Evolutionary conservation across 2,329 filamentous ascomycete genomes (phyloP).

Genomic region (Fusarium multiceps): DNA sequence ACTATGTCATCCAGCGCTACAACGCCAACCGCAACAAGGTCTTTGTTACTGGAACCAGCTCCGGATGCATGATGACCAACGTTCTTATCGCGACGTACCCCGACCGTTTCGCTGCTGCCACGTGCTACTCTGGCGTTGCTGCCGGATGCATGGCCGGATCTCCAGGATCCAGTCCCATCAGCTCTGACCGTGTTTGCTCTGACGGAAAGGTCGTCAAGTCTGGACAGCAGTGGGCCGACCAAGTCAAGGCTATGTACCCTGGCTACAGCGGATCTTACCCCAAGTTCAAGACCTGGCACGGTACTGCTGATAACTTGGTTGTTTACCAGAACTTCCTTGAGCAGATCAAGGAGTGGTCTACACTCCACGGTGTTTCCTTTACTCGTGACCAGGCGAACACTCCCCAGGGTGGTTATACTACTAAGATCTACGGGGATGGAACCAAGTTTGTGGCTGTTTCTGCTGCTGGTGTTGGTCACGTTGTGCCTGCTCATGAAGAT

Average conservation of each 20-base stretch:
- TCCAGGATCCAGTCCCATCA: conserved; percentile 50
- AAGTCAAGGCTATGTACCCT: conserved; percentile 61
- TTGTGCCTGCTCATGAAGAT: neutral
- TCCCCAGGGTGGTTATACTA: neutral
- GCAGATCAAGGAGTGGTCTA: conserved; percentile 64
- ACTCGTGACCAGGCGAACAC: neutral
- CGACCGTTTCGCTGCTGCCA: conserved; percentile 63
- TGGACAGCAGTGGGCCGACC: conserved; percentile 55
- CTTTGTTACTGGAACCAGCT: conserved; percentile 57
- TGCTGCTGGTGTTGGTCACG: conserved; percentile 11
- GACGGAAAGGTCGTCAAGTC: conserved; percentile 59
- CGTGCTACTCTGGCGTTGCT: conserved; percentile 64
- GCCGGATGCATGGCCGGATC: conserved; percentile 61
- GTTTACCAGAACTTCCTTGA: conserved; percentile 67
- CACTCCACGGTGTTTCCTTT: neutral
- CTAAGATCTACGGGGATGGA: conserved; percentile 9
- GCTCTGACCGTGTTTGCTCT: conserved; percentile 61
- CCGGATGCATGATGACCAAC: conserved; percentile 48
- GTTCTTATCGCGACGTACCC: conserved; percentile 66
- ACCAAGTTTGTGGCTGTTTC: conserved; percentile 12
- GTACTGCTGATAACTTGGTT: conserved; percentile 61
- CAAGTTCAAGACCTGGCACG: conserved; percentile 70
- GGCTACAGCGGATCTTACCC: conserved; percentile 62
- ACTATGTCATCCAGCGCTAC: conserved; percentile 60
- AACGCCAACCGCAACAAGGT: conserved; percentile 59